Conservation (phyloP, 257 asterid species). For the Echites panduratus region DNA sequence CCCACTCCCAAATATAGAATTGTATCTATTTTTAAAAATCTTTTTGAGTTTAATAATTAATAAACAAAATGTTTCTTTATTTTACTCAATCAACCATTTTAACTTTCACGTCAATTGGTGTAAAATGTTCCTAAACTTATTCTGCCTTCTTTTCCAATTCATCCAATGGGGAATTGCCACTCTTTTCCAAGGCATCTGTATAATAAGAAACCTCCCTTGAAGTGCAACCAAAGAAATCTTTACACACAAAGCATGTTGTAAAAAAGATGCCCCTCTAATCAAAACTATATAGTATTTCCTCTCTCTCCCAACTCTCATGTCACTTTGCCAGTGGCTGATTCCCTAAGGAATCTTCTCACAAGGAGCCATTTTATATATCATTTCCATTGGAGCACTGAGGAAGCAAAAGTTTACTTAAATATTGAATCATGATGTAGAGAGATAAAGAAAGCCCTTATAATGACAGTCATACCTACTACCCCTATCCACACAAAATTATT, state of each 20-base stretch:
- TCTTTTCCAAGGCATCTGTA: background rate
- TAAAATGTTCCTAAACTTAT: background rate
- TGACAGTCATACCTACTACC: constrained; percentile 16
- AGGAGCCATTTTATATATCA: constrained; percentile 2
- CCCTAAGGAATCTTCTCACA: constrained; percentile 32
- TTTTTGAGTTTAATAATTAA: too few species aligned
- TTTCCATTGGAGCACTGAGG: constrained; percentile 17
- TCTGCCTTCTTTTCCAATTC: background rate
- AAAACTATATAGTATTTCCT: background rate
- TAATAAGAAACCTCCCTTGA: constrained; percentile 3
- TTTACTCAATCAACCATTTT: too few species aligned
- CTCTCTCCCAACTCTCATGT: constrained; percentile 11
- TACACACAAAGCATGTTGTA: background rate
- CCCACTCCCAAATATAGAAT: background rate
- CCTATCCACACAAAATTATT: constrained; percentile 2
- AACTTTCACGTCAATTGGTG: too few species aligned
- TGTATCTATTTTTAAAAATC: too few species aligned
- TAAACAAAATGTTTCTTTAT: too few species aligned
- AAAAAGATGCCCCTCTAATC: background rate
- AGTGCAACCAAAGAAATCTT: constrained; percentile 13
- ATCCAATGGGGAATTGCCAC: background rate
- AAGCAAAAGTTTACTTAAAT: constrained; percentile 15
- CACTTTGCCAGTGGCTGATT: constrained; percentile 29
- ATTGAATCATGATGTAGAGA: constrained; percentile 14
- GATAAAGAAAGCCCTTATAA: constrained; percentile 4